A percentile compares a stretch with the other conserved stretches of the same genome.
phyloP scores from a whole-genome alignment of 2,329 filamentous ascomycete genomes.

The Stagonosporopsis tanaceti region DNA sequence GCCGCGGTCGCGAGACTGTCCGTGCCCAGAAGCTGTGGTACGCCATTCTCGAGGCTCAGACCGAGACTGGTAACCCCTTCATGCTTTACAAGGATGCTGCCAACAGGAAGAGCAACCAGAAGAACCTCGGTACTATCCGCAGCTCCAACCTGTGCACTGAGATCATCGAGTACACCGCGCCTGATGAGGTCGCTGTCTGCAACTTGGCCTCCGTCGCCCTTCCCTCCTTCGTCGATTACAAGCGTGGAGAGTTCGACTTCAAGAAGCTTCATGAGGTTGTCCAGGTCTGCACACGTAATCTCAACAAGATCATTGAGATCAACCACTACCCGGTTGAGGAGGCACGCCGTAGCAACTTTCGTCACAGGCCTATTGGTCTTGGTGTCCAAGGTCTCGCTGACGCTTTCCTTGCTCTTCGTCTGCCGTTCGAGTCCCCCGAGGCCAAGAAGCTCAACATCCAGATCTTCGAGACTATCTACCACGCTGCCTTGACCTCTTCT shows the following conservation, averaged over 20 bases:
- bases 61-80: conserved; percentile 98
- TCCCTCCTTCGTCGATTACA: conserved; percentile 88
- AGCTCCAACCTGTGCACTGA: conserved; percentile 99
- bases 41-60: conserved; percentile 96
- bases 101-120: conserved; percentile 99
- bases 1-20: conserved; percentile 86
- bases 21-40: conserved; percentile 99
- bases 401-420: conserved; percentile 93
- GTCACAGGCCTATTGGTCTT: conserved; percentile 92
- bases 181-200: conserved; percentile 98
- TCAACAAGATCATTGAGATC: conserved; percentile 98
- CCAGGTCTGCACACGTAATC: conserved; percentile 89
- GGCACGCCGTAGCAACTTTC: conserved; percentile 94
- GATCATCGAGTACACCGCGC: conserved; percentile 96
- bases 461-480: conserved; percentile 99
- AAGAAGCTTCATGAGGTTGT: conserved; percentile 94
- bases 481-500: conserved; percentile 89
- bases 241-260: conserved; percentile 88
- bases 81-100: conserved; percentile 99
- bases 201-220: conserved; percentile 95
- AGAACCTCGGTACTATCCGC: conserved; percentile 97
- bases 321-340: conserved; percentile 98
- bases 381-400: conserved; percentile 98
- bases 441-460: conserved; percentile 94
- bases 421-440: conserved; percentile 96